phyloP scores from a whole-genome alignment of 306 rosid genomes.

The Fragaria ananassa region DNA sequence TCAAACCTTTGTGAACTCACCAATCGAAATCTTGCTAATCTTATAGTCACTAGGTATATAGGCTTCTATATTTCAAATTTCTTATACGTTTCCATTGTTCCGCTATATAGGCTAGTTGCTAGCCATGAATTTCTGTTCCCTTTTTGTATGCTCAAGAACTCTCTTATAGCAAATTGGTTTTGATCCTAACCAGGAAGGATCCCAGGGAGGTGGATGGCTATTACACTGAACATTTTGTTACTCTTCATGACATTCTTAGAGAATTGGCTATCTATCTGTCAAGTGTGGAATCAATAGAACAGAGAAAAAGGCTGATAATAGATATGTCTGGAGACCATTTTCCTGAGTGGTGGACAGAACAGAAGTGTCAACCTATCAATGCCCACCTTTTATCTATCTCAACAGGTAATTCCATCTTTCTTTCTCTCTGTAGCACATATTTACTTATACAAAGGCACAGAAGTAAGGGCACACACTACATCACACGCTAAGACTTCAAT shows the following conservation, averaged over 20 bases:
- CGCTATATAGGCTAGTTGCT: conserved; percentile 30
- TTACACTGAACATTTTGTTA: conserved; percentile 41
- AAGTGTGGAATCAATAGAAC: conserved; percentile 21
- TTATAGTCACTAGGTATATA: conserved; percentile 17
- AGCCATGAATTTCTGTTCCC: too few species aligned
- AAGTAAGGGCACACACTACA: not conserved
- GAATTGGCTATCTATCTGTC: conserved; percentile 47
- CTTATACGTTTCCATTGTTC: conserved; percentile 44
- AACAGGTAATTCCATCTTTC: conserved; percentile 31
- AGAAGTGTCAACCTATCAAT: conserved; percentile 26
- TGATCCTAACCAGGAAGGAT: conserved; percentile 36
- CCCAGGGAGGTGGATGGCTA: conserved; percentile 32
- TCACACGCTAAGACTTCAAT: not conserved
- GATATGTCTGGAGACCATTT: conserved; percentile 36
- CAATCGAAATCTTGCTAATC: conserved; percentile 34
- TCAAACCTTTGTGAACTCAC: conserved; percentile 33
- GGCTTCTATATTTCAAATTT: not conserved
- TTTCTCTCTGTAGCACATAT: not conserved
- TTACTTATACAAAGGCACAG: not conserved
- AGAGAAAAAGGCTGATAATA: conserved; percentile 41
- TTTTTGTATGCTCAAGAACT: not conserved
- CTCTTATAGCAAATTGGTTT: not conserved
- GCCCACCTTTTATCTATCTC: conserved; percentile 56
- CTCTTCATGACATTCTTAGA: conserved; percentile 49
- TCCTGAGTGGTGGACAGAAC: conserved; percentile 58